A percentile compares a stretch with the other conserved stretches of the same genome.
phyloP scores from a whole-genome alignment of 1,284 basidiomycete genomes.

The Microbotryum intermedium region DNA sequence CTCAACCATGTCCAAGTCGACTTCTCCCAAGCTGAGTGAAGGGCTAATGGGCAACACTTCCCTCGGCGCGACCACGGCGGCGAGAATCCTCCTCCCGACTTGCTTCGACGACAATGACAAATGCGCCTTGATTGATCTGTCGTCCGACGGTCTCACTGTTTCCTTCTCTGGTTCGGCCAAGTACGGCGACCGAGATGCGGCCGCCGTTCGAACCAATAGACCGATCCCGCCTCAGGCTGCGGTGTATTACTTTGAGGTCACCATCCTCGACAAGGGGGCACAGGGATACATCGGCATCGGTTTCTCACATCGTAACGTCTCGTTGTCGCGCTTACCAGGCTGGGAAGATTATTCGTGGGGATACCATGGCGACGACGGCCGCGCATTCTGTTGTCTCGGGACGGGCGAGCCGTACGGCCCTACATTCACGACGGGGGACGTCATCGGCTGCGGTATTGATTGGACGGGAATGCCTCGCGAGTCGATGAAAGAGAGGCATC shows the following conservation, averaged over 20 bases:
- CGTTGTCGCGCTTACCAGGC: constrained; percentile 67
- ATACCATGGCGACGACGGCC: constrained; percentile 88
- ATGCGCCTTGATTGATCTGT: constrained; percentile 53
- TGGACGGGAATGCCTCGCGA: constrained; percentile 49
- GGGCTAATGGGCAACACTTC: neutral
- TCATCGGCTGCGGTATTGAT: constrained; percentile 82
- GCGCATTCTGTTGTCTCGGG: constrained; percentile 62
- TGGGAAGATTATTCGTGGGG: constrained; percentile 88
- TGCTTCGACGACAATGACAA: constrained; percentile 65
- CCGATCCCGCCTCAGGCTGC: constrained; percentile 73
- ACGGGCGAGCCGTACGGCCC: constrained; percentile 65
- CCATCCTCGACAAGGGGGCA: constrained; percentile 64
- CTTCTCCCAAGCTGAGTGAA: neutral
- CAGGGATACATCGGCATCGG: constrained; percentile 66
- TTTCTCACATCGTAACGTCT: constrained; percentile 49
- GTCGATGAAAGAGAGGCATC: neutral
- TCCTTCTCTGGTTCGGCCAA: constrained; percentile 46
- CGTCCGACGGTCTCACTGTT: constrained; percentile 60
- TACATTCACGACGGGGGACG: constrained; percentile 62
- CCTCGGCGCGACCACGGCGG: neutral
- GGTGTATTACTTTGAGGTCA: constrained; percentile 83
- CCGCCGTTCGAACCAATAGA: constrained; percentile 62
- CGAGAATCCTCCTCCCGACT: constrained; percentile 52
- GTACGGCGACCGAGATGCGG: constrained; percentile 65
- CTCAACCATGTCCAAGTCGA: neutral